Conservation (phyloP, 106 monocot species). For the Dendrobium catenatum region DNA sequence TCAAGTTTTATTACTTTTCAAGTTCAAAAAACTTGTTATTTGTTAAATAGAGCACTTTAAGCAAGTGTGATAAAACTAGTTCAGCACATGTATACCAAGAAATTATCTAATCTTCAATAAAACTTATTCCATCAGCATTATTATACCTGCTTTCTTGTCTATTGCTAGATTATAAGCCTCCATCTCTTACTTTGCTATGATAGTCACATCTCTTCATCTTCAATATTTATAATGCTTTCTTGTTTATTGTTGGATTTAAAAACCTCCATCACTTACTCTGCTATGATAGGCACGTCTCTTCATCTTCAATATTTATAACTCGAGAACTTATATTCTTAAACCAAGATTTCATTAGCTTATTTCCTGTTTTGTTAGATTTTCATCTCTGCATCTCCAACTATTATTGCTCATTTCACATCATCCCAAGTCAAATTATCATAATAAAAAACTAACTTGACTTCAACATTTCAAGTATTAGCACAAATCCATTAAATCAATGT, state of each 20-base stretch:
- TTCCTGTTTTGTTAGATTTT: too few species aligned
- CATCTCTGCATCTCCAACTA: too few species aligned
- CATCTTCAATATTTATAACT: background rate
- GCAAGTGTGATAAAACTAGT: background rate
- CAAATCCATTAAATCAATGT: too few species aligned
- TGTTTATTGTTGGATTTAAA: background rate
- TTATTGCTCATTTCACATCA: too few species aligned
- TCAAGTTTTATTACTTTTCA: background rate
- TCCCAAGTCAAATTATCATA: too few species aligned
- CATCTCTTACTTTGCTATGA: background rate
- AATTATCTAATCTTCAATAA: background rate
- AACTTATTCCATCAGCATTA: background rate
- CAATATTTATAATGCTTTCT: background rate
- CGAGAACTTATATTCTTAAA: background rate
- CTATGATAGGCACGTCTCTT: background rate
- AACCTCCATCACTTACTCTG: background rate
- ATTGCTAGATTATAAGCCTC: background rate
- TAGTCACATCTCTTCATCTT: too few species aligned
- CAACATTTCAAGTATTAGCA: too few species aligned
- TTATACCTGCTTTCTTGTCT: background rate
- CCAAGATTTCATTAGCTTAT: too few species aligned
- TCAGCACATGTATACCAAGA: background rate
- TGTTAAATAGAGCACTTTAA: background rate
- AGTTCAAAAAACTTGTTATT: background rate
- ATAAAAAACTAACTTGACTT: too few species aligned